Evolutionary conservation across 1,284 basidiomycete species (phyloP).

Genomic region (Sphagnurus paluster): DNA sequence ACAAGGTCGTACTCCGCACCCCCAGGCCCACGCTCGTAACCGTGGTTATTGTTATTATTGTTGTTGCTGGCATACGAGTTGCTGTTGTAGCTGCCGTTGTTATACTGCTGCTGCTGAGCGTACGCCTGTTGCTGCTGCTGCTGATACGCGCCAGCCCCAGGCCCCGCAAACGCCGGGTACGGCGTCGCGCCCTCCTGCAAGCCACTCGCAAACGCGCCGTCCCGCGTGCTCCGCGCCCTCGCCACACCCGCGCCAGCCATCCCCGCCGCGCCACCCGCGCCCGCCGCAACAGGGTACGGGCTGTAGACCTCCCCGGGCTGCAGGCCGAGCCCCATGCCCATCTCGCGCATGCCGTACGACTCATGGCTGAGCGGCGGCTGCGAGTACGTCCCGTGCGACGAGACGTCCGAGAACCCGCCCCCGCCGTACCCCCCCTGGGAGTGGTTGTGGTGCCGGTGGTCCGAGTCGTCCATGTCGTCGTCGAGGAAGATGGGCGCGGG

Average conservation of each 20-base stretch:
- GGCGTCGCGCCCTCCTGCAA: conserved; percentile 41
- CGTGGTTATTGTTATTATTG: conserved; percentile 1
- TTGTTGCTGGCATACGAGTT: not conserved
- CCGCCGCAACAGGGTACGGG: too few species aligned
- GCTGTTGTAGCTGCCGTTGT: not conserved
- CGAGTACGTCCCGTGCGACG: conserved; percentile 58
- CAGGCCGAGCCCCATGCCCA: conserved; percentile 35
- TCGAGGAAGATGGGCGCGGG: conserved; percentile 54
- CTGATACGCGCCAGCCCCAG: conserved; percentile 19
- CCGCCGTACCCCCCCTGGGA: conserved; percentile 18
- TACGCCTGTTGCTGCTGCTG: conserved; percentile 1
- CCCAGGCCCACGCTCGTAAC: conserved; percentile 7
- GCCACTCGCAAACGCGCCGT: conserved; percentile 34
- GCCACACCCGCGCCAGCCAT: conserved; percentile 28
- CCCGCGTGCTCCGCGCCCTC: conserved; percentile 38
- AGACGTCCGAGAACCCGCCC: conserved; percentile 54
- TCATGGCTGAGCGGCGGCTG: conserved; percentile 48
- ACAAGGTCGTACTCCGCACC: conserved; percentile 28
- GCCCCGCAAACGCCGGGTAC: conserved; percentile 49
- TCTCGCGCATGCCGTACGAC: conserved; percentile 54
- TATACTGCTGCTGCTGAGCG: not conserved
- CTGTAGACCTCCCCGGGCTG: conserved; percentile 35
- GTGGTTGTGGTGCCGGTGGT: conserved; percentile 15
- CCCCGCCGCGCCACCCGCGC: not conserved
- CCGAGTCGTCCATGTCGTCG: conserved; percentile 45